Percentiles rank a stretch among this genome's conserved stretches.
These are phyloP conservation scores for Pseudogymnoascus sp. DNA, from an alignment of 2,329 filamentous ascomycete genomes.

Conservation along the genomic window DNA sequence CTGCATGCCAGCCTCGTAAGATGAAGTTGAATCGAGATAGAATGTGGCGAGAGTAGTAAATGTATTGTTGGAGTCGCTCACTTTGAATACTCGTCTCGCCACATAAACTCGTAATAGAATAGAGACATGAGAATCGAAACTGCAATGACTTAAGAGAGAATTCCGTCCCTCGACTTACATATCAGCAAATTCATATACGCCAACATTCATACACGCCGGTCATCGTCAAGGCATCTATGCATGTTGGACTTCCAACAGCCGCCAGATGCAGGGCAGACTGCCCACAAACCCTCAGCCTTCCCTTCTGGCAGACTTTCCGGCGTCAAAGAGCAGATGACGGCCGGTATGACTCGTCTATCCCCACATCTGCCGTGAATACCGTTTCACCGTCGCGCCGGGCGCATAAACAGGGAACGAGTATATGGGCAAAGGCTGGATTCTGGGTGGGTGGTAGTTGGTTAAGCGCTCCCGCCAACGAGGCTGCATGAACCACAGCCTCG, in stretches of 20 bases:
- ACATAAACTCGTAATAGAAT: neutral
- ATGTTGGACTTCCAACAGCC: constrained; percentile 1
- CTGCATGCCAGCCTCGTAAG: neutral
- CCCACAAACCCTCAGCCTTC: neutral
- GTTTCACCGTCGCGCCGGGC: neutral
- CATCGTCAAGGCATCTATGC: neutral
- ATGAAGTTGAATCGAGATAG: neutral
- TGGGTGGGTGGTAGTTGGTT: neutral
- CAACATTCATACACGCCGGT: too few species aligned
- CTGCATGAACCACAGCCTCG: neutral
- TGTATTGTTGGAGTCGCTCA: neutral
- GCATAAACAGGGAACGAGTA: neutral
- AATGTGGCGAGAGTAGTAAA: neutral
- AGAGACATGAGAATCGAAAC: neutral
- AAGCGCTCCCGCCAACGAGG: neutral
- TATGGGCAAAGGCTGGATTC: neutral
- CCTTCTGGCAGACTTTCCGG: neutral
- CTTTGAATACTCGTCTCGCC: neutral
- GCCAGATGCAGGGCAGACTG: neutral
- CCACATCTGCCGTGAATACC: constrained; percentile 1
- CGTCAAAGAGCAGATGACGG: neutral
- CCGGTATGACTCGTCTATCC: neutral
- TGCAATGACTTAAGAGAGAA: neutral
- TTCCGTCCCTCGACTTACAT: constrained; percentile 1
- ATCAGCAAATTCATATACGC: neutral